These are phyloP conservation scores for Dentipellis sp. DNA, from an alignment of 768 basidiomycete species.

Conservation along the genomic window DNA sequence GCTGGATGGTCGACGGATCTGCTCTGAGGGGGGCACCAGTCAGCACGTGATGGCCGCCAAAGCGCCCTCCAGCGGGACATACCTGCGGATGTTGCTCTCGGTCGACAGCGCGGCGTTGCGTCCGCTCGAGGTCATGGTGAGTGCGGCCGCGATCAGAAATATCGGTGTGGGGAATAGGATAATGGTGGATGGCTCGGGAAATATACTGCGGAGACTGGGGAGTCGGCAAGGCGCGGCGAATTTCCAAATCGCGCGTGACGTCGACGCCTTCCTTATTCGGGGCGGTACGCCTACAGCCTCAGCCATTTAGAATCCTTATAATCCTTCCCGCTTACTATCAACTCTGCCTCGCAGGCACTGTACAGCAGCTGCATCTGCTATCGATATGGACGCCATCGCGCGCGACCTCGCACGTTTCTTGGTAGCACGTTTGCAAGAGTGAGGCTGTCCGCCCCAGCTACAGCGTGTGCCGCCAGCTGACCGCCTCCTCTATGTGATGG, in stretches of 20 bases:
- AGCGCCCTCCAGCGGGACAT: neutral
- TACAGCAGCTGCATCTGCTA: no score
- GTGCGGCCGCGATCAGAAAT: neutral
- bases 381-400: neutral
- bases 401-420: neutral
- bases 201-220: no score
- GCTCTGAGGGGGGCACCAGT: conserved; percentile 29
- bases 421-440: neutral
- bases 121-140: neutral
- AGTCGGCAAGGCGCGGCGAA: no score
- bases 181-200: neutral
- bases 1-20: conserved; percentile 67
- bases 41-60: conserved; percentile 1
- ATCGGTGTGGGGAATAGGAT: neutral
- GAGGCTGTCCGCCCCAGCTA: neutral
- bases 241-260: neutral
- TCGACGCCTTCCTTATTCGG: neutral
- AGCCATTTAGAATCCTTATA: no score
- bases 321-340: no score
- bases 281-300: neutral
- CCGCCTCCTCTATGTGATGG: no score
- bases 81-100: conserved; percentile 12
- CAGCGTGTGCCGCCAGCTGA: no score
- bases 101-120: conserved; percentile 7
- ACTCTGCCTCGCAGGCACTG: no score